These are phyloP conservation scores for Cochlearia excelsa DNA, from an alignment of 345 rosid genomes.

Conservation along the genomic window DNA sequence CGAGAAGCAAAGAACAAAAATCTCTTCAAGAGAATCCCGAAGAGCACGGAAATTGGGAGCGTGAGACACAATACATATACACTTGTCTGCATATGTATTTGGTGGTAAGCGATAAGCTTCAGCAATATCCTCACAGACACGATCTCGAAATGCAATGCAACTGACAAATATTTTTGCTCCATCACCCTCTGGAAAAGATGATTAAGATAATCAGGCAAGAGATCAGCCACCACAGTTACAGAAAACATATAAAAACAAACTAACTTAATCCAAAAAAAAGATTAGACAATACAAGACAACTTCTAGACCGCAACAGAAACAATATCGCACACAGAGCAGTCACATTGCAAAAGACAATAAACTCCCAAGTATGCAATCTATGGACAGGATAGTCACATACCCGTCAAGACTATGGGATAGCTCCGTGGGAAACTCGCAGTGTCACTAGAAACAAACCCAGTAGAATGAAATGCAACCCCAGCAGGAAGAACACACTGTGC, in stretches of 20 bases:
- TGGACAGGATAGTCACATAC: slow-evolving; percentile 39
- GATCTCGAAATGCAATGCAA: slow-evolving; percentile 93
- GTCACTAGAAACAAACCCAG: slow-evolving; percentile 68
- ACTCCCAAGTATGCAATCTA: slow-evolving; percentile 4
- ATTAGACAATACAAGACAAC: slow-evolving; percentile 7
- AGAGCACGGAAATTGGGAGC: slow-evolving; percentile 80
- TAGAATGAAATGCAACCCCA: slow-evolving; percentile 67
- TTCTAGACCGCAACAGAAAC: neutral
- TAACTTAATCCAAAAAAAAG: slow-evolving; percentile 12
- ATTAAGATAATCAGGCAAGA: slow-evolving; percentile 12
- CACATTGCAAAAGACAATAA: slow-evolving; percentile 15
- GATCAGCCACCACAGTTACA: slow-evolving; percentile 11
- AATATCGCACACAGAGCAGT: no score
- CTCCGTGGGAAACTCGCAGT: slow-evolving; percentile 69
- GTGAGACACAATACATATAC: slow-evolving; percentile 86
- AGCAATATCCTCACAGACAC: slow-evolving; percentile 87
- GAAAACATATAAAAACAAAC: slow-evolving; percentile 7
- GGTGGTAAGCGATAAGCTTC: slow-evolving; percentile 86
- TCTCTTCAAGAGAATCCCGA: slow-evolving; percentile 77
- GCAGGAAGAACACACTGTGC: slow-evolving; percentile 92
- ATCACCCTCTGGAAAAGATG: slow-evolving; percentile 75
- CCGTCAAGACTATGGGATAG: slow-evolving; percentile 95
- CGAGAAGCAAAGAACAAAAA: slow-evolving; percentile 84
- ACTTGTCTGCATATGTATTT: slow-evolving; percentile 86
- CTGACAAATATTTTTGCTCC: slow-evolving; percentile 94